Evolutionary conservation across 495 filamentous ascomycete species (phyloP), one percentile per base, ranked within the genome.

Genomic region (Entonaema liquescens): DNA sequence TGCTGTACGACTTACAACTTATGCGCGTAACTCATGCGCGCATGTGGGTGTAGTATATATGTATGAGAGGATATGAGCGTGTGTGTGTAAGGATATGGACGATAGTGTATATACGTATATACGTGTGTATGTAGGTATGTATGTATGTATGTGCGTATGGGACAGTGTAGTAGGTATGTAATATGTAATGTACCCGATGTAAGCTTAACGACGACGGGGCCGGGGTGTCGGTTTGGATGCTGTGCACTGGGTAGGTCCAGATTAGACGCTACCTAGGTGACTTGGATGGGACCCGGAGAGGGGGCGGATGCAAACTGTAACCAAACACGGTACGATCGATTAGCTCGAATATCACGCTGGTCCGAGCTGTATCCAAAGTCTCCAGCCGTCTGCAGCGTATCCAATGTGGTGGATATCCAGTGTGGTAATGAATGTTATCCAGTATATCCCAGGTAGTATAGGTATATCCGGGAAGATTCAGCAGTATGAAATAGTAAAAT

Each of bases 181-280:
- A 31, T 49, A 58, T 38, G 53, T 58, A 54, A 54, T 23, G n/a
- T n/a, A n/a, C n/a, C n/a, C n/a, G n/a, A n/a, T n/a, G 62, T 66
- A 66, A 66, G 63, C 63, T 66, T 66, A 66, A 59, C 55, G 54
- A 66, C 40, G 55, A 28, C 9, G 47, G 50, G 62, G 38, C 44
- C 62, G 23, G 15, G 31, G 26, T 36, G 50, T 53, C 58, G 25
- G 36, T 47, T 56, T 57, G 50, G 29, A 59, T 52, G 62, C 21
- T 66, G 55, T 59, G 47, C 55, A 33, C 28, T 40, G 35, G 28
- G 62, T 44, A 35, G 54, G 40, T 59, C 44, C 54, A 59, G 53
- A 58, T 53, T 52, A 58, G 29, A 65, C 54, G 54, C 62, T 65
- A 58, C 25, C 26, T 29, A 29, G 36, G n/a, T 38, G 53, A 44